Evolutionary conservation across 306 rosid species (phyloP).

Genomic region (Neltuma alba): DNA sequence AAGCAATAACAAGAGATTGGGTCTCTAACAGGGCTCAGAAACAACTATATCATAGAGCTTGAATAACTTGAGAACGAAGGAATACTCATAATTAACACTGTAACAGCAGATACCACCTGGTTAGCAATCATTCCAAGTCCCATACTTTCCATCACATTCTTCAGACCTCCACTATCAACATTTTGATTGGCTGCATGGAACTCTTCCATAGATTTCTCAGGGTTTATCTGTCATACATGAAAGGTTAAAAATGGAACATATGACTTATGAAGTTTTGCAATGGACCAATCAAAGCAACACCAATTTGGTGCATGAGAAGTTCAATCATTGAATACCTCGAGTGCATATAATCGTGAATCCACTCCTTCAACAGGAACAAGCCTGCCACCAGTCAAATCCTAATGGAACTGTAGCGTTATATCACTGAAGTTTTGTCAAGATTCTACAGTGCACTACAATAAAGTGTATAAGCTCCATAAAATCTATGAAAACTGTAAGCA

Average conservation of each 20-base stretch:
- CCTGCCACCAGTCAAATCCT: slow-evolving; percentile 89
- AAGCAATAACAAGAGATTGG: slow-evolving; percentile 1
- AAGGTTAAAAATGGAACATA: slow-evolving; percentile 28
- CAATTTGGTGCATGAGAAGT: not conserved
- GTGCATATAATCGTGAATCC: slow-evolving; percentile 77
- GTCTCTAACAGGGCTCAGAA: not conserved
- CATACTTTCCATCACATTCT: slow-evolving; percentile 83
- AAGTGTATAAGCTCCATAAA: slow-evolving; percentile 1
- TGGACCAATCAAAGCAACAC: slow-evolving; percentile 11
- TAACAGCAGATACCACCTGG: slow-evolving; percentile 52
- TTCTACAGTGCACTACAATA: slow-evolving; percentile 27
- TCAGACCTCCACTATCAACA: slow-evolving; percentile 65
- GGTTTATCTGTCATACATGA: slow-evolving; percentile 64
- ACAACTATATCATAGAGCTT: slow-evolving; percentile 2
- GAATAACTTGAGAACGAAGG: not conserved
- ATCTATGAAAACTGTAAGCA: not conserved
- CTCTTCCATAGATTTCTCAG: slow-evolving; percentile 83
- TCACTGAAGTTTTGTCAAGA: slow-evolving; percentile 20
- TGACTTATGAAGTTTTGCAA: not conserved
- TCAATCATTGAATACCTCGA: slow-evolving; percentile 58
- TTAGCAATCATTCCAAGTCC: slow-evolving; percentile 83
- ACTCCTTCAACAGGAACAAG: slow-evolving; percentile 83
- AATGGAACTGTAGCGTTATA: slow-evolving; percentile 6
- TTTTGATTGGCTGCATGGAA: slow-evolving; percentile 49
- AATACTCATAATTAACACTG: slow-evolving; percentile 13